phyloP scores from a whole-genome alignment of 140 eudicot genomes.

The Anethum foeniculum region DNA sequence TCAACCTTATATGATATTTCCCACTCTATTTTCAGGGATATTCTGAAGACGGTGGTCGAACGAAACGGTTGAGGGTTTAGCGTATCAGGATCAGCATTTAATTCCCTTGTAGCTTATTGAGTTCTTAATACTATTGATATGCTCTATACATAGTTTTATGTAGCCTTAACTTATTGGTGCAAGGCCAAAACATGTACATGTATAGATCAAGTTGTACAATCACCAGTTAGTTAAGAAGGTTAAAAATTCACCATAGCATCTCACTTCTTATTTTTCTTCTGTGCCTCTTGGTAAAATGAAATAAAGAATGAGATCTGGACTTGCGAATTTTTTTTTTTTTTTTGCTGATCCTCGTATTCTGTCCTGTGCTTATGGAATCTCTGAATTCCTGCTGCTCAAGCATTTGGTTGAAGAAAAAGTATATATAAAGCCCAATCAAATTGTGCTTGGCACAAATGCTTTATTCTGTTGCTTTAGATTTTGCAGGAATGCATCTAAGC shows the following conservation, averaged over 20 bases:
- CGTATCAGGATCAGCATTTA: conserved; percentile 21
- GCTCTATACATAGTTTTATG: conserved; percentile 25
- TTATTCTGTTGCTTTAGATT: neutral
- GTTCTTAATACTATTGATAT: conserved; percentile 26
- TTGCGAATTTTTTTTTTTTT: neutral
- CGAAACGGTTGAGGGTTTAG: conserved; percentile 47
- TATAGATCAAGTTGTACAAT: conserved; percentile 45
- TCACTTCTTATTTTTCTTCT: neutral
- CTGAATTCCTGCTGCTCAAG: neutral
- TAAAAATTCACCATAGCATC: conserved; percentile 14
- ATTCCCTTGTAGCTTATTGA: conserved; percentile 44
- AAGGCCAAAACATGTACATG: conserved; percentile 35
- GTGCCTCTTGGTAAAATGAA: neutral
- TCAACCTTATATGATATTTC: neutral
- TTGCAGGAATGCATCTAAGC: neutral
- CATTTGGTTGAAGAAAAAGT: neutral
- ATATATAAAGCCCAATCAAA: neutral
- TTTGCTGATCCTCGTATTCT: neutral
- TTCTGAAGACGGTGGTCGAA: conserved; percentile 42
- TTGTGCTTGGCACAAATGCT: neutral
- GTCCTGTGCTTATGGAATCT: neutral
- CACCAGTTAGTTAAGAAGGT: conserved; percentile 22
- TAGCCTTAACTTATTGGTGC: conserved; percentile 23
- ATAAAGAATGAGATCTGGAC: neutral
- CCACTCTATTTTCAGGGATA: conserved; percentile 38